Base-by-base conservation (phyloP, 73 alveolate species). In the Breviolum minutum region DNA sequence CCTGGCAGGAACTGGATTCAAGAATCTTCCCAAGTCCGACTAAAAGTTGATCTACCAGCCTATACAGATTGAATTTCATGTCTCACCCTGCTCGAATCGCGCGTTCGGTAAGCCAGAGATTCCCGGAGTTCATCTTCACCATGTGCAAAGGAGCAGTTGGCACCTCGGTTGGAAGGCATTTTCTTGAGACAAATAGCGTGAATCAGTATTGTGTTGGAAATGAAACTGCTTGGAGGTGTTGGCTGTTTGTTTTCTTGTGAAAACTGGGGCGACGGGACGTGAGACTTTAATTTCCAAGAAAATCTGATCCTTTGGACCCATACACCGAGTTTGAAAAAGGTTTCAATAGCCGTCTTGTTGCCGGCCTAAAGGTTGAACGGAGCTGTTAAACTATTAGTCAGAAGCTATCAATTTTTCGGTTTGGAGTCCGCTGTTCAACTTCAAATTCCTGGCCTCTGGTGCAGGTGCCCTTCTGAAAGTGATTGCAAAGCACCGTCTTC, bases 401-500 rank as follows among this genome's bases (percentile, higher is more conserved):
- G 29, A 71, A 71, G 81, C 81, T 8, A 10, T 16, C 12, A 71
- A 6, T 30, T 71, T 30, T 20, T 12, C n/a, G 81, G n/a, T n/a
- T n/a, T n/a, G n/a, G n/a, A n/a, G n/a, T n/a, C n/a, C n/a, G n/a
- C n/a, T n/a, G n/a, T n/a, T n/a, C n/a, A n/a, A n/a, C n/a, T n/a
- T n/a, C n/a, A n/a, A n/a, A n/a, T 17, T 17, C 24, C 74, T 17
- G 74, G 92, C 92, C 92, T 83, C 92, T 13, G 48, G 54, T 54
- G 54, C 92, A 83, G 22, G 40, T 83, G 92, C 92, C 92, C 70
- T 83, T 19, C 92, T 48, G n/a, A 22, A 83, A 83, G 92, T 60
- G 92, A 8, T 83, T 83, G 92, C 92, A 83, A 9, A 83, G 92
- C 14, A 83, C 92, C n/a, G 92, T 83, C 60, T 83, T 83, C 92